Base-by-base conservation (phyloP, 2,329 filamentous ascomycete genomes). In the Cordyceps pruinosa region DNA sequence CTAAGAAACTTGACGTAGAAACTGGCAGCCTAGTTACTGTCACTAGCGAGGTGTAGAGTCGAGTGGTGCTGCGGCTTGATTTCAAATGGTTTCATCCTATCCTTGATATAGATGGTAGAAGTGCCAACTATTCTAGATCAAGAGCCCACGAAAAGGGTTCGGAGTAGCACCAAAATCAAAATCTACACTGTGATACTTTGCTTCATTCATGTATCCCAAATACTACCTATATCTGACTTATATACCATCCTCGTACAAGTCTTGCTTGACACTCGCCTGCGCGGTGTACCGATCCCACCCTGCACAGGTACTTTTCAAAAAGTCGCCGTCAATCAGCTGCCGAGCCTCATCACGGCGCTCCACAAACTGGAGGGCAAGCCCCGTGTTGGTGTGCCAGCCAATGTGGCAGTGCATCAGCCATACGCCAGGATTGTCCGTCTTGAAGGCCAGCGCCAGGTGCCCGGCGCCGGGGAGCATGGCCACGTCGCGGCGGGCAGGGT, bases 371-470 rank as follows among this genome's bases (percentile, higher is more conserved):
- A 46, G 44, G 7, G 44, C 45, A 6, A 50, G 15, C 4, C 47
- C 47, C 32, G 10, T 17, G 32, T 26, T 85, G 82, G 67, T 86
- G 77, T 2, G 79, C 76, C 42, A 78, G 79, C 64, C 86, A 85
- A 62, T 84, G 79, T 65, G 86, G 83, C 73, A 81, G 76, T 78
- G 82, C 86, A 64, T 86, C 83, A 61, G 86, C 81, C 60, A 81
- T 84, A 10, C 83, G 41, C 50, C 50, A 2, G 50, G 50, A 30
- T 54, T 54, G 39, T 75, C 70, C 0, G 73, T 72, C 63, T 77
- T 67, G 60, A 79, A 77, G 2, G 76, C 78, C 51, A 82, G 68
- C 21, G 79, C 75, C 4, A 80, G 56, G 65, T 76, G 75, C 0
- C 78, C 78, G 10, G 62, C 60, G 1, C 63, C 65, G 1, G 72